These are phyloP conservation scores for Plantago ovata DNA, from an alignment of 257 asterid genomes.

Conservation along the genomic window DNA sequence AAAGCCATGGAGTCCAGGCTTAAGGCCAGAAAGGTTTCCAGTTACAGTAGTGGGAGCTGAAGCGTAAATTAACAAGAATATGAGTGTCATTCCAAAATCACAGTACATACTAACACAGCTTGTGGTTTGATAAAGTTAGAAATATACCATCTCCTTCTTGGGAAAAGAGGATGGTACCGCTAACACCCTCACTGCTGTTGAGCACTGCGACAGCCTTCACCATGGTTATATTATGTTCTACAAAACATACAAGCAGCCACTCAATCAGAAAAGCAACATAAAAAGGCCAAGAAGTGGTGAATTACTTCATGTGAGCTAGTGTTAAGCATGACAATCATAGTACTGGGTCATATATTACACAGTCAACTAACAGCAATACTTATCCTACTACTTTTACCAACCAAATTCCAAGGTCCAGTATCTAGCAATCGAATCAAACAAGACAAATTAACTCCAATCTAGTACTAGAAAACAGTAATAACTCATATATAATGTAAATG, in stretches of 20 bases:
- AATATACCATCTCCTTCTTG: constrained; percentile 86
- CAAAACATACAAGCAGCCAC: constrained; percentile 6
- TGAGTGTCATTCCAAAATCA: not conserved
- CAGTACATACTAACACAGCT: not conserved
- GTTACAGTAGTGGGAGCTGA: constrained; percentile 75
- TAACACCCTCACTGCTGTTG: constrained; percentile 84
- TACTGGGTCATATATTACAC: too few relatives aligned
- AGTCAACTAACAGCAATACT: too few relatives aligned
- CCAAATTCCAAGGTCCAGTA: too few relatives aligned
- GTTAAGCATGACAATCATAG: not conserved
- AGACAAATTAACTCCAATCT: too few relatives aligned
- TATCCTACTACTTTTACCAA: too few relatives aligned
- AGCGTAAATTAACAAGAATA: constrained; percentile 7
- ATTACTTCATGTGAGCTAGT: not conserved
- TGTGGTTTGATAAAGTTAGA: not conserved
- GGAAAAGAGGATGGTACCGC: constrained; percentile 65
- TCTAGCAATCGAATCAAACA: too few relatives aligned
- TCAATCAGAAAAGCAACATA: not conserved
- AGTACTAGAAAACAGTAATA: too few relatives aligned
- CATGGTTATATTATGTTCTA: constrained; percentile 76
- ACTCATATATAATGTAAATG: too few relatives aligned
- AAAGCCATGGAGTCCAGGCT: constrained; percentile 93
- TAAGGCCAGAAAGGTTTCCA: constrained; percentile 78
- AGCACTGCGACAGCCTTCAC: constrained; percentile 95
- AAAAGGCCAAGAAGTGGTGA: not conserved